These are phyloP conservation scores for Phytopythium sindhum DNA, from an alignment of 352 stramenopile genomes.

Conservation along the genomic window DNA sequence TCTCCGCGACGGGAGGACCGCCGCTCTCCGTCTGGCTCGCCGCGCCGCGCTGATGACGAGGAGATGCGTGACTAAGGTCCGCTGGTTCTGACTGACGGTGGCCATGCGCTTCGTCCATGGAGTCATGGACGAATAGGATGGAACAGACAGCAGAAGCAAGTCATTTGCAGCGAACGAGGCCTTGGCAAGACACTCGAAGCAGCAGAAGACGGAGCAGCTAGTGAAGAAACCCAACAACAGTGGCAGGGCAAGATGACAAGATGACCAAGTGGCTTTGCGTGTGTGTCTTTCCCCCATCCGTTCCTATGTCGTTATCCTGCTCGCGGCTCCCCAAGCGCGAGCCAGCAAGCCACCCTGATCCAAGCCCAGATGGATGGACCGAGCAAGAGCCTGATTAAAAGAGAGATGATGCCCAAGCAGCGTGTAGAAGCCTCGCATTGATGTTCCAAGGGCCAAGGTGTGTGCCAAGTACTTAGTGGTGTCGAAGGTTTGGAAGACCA, in stretches of 20 bases:
- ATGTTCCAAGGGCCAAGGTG: too few species aligned
- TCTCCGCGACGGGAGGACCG: conserved; percentile 42
- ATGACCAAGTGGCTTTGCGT: conserved; percentile 7
- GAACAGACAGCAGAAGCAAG: neutral
- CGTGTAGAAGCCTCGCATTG: neutral
- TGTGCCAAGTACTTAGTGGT: too few species aligned
- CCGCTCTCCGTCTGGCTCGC: conserved; percentile 59
- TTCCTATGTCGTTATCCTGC: neutral
- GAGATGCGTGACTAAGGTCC: conserved; percentile 32
- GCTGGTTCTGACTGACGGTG: neutral
- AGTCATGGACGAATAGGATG: neutral
- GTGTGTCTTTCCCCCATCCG: conserved; percentile 1
- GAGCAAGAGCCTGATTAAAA: neutral
- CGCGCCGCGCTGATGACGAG: conserved; percentile 27
- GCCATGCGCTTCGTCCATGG: neutral
- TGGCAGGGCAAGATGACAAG: conserved; percentile 9
- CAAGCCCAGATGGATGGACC: neutral
- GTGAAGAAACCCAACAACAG: conserved; percentile 3
- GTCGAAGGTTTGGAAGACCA: too few species aligned
- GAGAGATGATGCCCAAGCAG: neutral
- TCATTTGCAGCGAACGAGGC: neutral
- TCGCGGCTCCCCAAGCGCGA: neutral
- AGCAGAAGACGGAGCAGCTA: conserved; percentile 1
- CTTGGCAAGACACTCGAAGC: neutral
- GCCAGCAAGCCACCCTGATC: neutral